These are phyloP conservation scores for Sarocladiaceae sp. DNA, from an alignment of 2,329 filamentous ascomycete species.

Conservation along the genomic window DNA sequence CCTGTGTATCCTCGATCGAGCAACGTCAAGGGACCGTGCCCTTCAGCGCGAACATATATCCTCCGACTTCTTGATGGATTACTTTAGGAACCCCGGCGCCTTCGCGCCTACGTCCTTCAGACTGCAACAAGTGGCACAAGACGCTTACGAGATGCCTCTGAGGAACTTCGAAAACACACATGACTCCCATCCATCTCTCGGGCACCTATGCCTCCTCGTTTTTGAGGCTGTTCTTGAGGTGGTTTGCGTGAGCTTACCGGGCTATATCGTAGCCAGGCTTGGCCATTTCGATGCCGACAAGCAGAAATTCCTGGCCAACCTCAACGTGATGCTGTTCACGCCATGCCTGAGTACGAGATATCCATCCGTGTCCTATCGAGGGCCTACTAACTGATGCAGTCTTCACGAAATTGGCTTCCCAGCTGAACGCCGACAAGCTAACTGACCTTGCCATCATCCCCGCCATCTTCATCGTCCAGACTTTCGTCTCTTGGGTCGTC, in stretches of 20 bases:
- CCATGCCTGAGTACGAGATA: slow-evolving; percentile 79
- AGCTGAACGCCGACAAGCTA: slow-evolving; percentile 86
- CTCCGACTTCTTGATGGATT: slow-evolving; percentile 31
- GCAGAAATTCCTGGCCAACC: slow-evolving; percentile 93
- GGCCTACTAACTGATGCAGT: slow-evolving; percentile 44
- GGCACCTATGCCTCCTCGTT: slow-evolving; percentile 70
- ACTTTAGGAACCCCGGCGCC: slow-evolving; percentile 23
- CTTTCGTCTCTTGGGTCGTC: slow-evolving; percentile 75
- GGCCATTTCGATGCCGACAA: slow-evolving; percentile 94
- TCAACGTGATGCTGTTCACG: slow-evolving; percentile 95
- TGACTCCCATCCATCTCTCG: slow-evolving; percentile 57
- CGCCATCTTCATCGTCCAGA: slow-evolving; percentile 82
- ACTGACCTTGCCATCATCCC: slow-evolving; percentile 88
- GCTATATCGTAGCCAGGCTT: slow-evolving; percentile 82
- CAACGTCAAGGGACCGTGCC: neutral
- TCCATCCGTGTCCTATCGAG: neutral
- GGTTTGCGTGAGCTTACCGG: slow-evolving; percentile 87
- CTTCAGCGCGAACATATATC: no score
- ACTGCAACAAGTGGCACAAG: slow-evolving; percentile 29
- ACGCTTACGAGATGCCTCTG: slow-evolving; percentile 36
- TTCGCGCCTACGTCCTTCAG: slow-evolving; percentile 40
- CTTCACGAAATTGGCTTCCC: slow-evolving; percentile 93
- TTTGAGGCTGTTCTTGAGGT: slow-evolving; percentile 95
- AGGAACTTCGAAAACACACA: slow-evolving; percentile 35
- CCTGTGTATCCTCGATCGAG: neutral